phyloP scores from a whole-genome alignment of 1,284 basidiomycete species.

The Taiwanofungus camphoratus region DNA sequence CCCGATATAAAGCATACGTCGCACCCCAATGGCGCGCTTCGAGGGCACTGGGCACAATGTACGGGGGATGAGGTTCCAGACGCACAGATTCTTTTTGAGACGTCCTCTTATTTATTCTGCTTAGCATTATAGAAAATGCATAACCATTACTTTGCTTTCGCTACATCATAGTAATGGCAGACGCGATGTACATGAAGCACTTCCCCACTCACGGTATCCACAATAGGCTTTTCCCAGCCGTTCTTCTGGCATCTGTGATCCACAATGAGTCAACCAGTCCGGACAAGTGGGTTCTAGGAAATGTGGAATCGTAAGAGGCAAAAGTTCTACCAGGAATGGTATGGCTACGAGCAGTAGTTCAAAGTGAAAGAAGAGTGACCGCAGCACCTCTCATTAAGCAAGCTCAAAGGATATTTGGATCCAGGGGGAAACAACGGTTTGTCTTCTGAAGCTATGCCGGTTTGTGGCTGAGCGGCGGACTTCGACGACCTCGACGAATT shows the following conservation, averaged over 20 bases:
- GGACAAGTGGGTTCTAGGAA: background rate
- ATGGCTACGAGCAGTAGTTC: too few relatives aligned
- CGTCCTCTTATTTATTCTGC: constrained; percentile 62
- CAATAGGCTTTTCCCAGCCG: constrained; percentile 76
- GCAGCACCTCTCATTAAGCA: constrained; percentile 68
- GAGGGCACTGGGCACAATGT: constrained; percentile 53
- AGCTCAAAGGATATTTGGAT: constrained; percentile 73
- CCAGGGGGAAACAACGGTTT: constrained; percentile 74
- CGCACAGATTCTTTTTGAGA: constrained; percentile 66
- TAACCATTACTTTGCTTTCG: constrained; percentile 44
- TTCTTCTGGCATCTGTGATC: constrained; percentile 70
- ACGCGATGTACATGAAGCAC: background rate
- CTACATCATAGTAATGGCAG: constrained; percentile 26
- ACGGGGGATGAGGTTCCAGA: constrained; percentile 66
- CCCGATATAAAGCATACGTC: constrained; percentile 82
- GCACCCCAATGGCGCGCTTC: constrained; percentile 88
- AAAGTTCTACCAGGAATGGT: too few relatives aligned
- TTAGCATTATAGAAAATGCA: constrained; percentile 61
- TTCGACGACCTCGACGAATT: constrained; percentile 65
- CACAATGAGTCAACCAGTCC: background rate
- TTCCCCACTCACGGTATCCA: constrained; percentile 61
- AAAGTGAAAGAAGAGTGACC: background rate
- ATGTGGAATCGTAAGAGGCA: too few relatives aligned
- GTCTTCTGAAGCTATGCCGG: constrained; percentile 25
- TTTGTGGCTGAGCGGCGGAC: constrained; percentile 14